Evolutionary conservation across 2,329 filamentous ascomycete species (phyloP), one percentile per base, ranked within the genome.

Genomic region (Colletotrichum sp.): DNA sequence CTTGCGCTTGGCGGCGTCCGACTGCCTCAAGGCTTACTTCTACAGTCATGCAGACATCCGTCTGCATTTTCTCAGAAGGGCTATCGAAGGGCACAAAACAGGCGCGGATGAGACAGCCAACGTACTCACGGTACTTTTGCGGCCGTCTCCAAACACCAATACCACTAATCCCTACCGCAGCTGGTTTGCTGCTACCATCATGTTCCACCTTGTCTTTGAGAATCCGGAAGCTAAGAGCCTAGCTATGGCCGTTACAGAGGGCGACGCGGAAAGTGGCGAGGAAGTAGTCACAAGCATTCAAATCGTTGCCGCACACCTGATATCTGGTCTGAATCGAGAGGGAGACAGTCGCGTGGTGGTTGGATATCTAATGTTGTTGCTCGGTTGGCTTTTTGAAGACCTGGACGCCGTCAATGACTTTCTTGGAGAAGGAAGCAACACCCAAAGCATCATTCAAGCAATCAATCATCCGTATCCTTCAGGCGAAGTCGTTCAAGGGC

Each of bases 261-360:
- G 97, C 13, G 95, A 98, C 83, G 94, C 95, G 27, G 93, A 94
- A 39, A 95, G 90, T 79, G 97, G 96, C 6, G 97, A 99, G 86
- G 97, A 99, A 84, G 95, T 98, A 15, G 94, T 99, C 15, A 98
- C 96, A 1, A 95, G 95, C 80, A 95, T 99, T 66, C 97, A 99
- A 83, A 94, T 93, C 2, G 91, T 98, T 75, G 92, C 96, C 10
- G 94, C 94, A 6, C 96, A 98, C 81, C 88, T 99, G n/a, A 91
- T 98, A 39, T 92, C 93, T 67, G 94, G 94, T 6, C 88, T 98
- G 18, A 92, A 95, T 79, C 91, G 93, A 52, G 91, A 91, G 16
- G 93, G 96, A 65, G 95, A 98, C 80, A 91, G 95, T 79, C 91
- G 96, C 34, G 90, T 98, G 77, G 89, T 94, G 0, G 91, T 98